Conservation (phyloP, 1,284 basidiomycete species). For the Cryptococcus jaspeensis region DNA sequence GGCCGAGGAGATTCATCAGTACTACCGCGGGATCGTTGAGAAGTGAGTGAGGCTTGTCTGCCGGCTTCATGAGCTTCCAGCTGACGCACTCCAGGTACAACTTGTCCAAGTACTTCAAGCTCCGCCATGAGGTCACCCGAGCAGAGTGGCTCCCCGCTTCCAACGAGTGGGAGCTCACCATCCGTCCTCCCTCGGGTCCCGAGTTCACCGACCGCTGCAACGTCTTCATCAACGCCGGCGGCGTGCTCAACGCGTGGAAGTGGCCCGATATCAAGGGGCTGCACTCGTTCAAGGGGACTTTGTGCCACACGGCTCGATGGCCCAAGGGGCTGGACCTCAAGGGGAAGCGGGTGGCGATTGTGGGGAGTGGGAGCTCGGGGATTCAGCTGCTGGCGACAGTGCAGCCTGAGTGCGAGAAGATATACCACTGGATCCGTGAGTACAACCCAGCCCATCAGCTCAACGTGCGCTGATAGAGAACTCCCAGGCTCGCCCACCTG, state of each 20-base stretch:
- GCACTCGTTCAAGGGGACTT: slow-evolving; percentile 29
- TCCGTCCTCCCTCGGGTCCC: slow-evolving; percentile 14
- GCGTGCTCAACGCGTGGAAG: slow-evolving; percentile 31
- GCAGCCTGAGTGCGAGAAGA: slow-evolving; percentile 22
- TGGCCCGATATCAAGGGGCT: slow-evolving; percentile 39
- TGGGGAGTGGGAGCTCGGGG: slow-evolving; percentile 23
- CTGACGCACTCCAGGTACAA: slow-evolving; percentile 8
- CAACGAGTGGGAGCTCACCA: slow-evolving; percentile 31
- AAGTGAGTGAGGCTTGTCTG: slow-evolving; percentile 10
- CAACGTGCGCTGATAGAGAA: slow-evolving; percentile 8
- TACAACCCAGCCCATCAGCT: neutral
- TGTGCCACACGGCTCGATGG: slow-evolving; percentile 33
- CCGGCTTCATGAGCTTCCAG: neutral
- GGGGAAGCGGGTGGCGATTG: slow-evolving; percentile 14
- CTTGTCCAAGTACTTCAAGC: slow-evolving; percentile 28
- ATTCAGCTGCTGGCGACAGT: slow-evolving; percentile 29
- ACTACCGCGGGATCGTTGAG: slow-evolving; percentile 27
- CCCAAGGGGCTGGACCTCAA: slow-evolving; percentile 19
- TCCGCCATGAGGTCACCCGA: slow-evolving; percentile 25
- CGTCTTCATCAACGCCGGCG: slow-evolving; percentile 38
- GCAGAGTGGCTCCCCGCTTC: slow-evolving; percentile 28
- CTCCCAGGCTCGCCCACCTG: slow-evolving; percentile 27
- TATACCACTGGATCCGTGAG: slow-evolving; percentile 28
- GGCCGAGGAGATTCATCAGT: slow-evolving; percentile 29
- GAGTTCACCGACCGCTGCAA: slow-evolving; percentile 28